Base-by-base conservation (phyloP, 2,329 filamentous ascomycete genomes). In the Cryphonectria japonica region DNA sequence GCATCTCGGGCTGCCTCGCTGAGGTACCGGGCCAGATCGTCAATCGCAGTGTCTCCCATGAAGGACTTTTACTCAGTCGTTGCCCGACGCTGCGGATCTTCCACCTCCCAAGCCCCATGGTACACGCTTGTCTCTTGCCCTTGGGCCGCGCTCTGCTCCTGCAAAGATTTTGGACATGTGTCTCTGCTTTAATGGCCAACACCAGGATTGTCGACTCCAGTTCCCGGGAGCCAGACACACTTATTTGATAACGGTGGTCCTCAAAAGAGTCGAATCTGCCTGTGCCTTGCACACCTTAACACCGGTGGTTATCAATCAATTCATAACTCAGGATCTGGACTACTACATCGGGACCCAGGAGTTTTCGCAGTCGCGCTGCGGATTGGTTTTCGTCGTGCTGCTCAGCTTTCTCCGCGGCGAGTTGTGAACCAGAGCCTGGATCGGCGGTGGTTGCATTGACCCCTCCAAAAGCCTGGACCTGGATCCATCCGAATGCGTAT, bases 401-500 rank as follows among this genome's bases (percentile, higher is more conserved):
- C 16, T 50, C 29, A 29, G 16, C 26, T 11, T 29, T 22, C 1
- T 39, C 22, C 43, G 14, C 6, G 46, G 43, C 54, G 26, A 59
- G 26, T 7, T 16, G 7, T 8, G 62, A 34, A 7, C 41, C 5
- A 62, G 22, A 50, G 8, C 43, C 67, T n/a, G 46, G 34, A 69
- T 19, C 34, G 26, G 29, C 54, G n/a, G 22, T 50, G 19, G 46
- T 26, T 65, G 62, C 41, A 26, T 57, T 43, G 54, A 11, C 37
- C 39, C 29, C 63, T 39, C 29, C 6, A 39, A 37, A 57, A 22
- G 34, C 62, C 43, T 43, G 68, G 64, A 64, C 19, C 39, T 67
- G 60, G 68, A 67, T 67, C 62, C 26, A 43, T 69, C 60, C 62
- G 62, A 69, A 67, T 43, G 71, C 69, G 71, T 73, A 73, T 73